Conservation (phyloP, 1,139 yeast species). For the Candida frijolesensis region DNA sequence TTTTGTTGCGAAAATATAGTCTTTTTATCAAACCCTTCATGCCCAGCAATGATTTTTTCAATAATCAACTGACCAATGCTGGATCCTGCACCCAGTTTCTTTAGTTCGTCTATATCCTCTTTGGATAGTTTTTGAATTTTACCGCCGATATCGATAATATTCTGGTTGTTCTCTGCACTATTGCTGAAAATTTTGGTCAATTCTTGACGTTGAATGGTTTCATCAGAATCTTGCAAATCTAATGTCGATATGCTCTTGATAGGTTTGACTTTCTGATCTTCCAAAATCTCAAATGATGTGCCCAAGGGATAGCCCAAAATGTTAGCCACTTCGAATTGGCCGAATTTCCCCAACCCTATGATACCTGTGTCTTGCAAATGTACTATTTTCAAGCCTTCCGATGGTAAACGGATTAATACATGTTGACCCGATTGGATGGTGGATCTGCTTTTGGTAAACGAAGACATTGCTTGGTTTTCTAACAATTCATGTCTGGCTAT, state of each 20-base stretch:
- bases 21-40: conserved; percentile 84
- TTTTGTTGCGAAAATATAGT: conserved; percentile 90
- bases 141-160: conserved; percentile 72
- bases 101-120: conserved; percentile 80
- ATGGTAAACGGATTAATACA: conserved; percentile 76
- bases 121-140: conserved; percentile 72
- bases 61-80: conserved; percentile 80
- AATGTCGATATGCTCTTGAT: conserved; percentile 40
- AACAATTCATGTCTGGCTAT: too few species aligned
- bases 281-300: conserved; percentile 81
- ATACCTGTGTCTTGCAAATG: conserved; percentile 60
- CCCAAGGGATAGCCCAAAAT: conserved; percentile 85
- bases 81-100: conserved; percentile 63
- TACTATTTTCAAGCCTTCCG: conserved; percentile 73
- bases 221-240: conserved; percentile 26
- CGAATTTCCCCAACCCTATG: conserved; percentile 87
- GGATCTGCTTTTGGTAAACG: conserved; percentile 8
- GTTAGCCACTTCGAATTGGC: conserved; percentile 73
- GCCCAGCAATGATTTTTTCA: conserved; percentile 78
- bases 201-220: conserved; percentile 36
- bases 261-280: conserved; percentile 54
- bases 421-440: conserved; percentile 50
- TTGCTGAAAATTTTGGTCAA: conserved; percentile 43
- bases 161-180: conserved; percentile 66
- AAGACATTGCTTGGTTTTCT: not conserved